Evolutionary conservation across 192 early-diverging fungal species (phyloP).

Genomic region (Entomortierella lignicola): DNA sequence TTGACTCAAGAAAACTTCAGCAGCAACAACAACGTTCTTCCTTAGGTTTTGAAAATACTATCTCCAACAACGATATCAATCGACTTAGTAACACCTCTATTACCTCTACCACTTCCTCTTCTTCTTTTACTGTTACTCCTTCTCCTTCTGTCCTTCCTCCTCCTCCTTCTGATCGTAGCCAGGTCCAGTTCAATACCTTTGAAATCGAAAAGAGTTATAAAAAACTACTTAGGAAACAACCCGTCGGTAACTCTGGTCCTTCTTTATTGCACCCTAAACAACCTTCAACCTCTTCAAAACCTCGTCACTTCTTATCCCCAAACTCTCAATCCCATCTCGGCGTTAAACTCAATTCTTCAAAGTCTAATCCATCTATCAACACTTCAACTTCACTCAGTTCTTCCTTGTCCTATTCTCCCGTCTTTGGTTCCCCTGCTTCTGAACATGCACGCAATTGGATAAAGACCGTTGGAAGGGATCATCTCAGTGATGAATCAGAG

Average conservation of each 20-base stretch:
- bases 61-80: conserved; percentile 3
- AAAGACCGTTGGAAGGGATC: conserved; percentile 17
- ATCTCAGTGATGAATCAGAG: conserved; percentile 35
- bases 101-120: too few relatives aligned
- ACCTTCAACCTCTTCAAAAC: conserved; percentile 6
- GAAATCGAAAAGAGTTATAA: conserved; percentile 47
- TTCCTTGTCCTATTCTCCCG: conserved; percentile 21
- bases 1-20: background rate
- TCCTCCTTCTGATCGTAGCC: background rate
- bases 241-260: conserved; percentile 21
- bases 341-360: background rate
- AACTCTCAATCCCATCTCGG: background rate
- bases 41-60: too few relatives aligned
- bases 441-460: conserved; percentile 36
- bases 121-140: too few relatives aligned
- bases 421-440: conserved; percentile 31
- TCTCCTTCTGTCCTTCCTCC: too few relatives aligned
- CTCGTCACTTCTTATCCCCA: conserved; percentile 9
- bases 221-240: conserved; percentile 43
- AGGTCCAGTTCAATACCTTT: conserved; percentile 36
- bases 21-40: background rate
- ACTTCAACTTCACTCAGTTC: background rate
- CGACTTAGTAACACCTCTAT: too few relatives aligned
- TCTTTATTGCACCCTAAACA: conserved; percentile 14
- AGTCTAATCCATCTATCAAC: background rate